Evolutionary conservation across 306 rosid genomes (phyloP), one percentile per base, ranked within the genome.

Genomic region (Dicorynia guianensis): DNA sequence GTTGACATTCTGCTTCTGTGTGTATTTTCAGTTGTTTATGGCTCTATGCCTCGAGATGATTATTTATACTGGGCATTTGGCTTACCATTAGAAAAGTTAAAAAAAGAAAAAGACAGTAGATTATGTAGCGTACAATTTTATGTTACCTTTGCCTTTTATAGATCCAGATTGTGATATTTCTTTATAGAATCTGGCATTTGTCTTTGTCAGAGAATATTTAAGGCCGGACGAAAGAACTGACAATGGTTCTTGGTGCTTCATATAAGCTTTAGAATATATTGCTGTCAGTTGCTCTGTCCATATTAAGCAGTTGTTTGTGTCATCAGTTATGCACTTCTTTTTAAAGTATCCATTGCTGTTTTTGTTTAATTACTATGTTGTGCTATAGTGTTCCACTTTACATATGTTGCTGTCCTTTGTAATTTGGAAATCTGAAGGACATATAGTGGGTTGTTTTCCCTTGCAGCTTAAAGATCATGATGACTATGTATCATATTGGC

Each of bases 401-500:
- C 54, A 47, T 47, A 11, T 55, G 46, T 61, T 34, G 8, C 59
- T 56, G 25, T 50, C 79, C 30, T 62, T 64, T 64, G 36, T 68
- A 52, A 18, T 76, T 61, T 87, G 72, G 46, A 66, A 69, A 69
- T 79, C 63, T 40, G 76, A 75, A 50, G 67, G 71, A 70, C 76
- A 76, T 71, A 33, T 71, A 61, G 64, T 82, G 61, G 36, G 35
- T 63, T 76, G 42, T 82, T 85, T 82, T 83, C 59, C 77, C 65
- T 86, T 86, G 83, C 96, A 95, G 98, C 70, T 56, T 48, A 85
- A 69, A 57, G 79, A 46, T 82, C 87, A 65, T 67, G 81, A 86
- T 67, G 72, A 76, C 67, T 81, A 81, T 78, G 43, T 92, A 83
- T 81, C 76, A 9, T 95, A 95, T 76, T 95, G 99, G 99, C 96